Evolutionary conservation across 2,329 filamentous ascomycete genomes (phyloP).

Genomic region (Penicillium corylophilum): DNA sequence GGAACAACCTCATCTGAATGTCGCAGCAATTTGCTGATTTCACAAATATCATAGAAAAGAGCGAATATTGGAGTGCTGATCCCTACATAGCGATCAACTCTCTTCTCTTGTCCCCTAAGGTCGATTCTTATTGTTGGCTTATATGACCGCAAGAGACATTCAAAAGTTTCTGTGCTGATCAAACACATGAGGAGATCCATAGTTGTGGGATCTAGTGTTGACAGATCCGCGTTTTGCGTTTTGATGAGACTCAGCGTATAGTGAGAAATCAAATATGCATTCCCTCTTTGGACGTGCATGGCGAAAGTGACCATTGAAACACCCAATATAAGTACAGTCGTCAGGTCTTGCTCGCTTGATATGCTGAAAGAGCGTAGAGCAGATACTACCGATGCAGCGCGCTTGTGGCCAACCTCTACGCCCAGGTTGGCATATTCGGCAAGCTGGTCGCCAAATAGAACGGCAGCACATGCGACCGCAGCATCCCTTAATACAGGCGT

Average conservation of each 20-base stretch:
- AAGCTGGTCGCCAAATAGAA: constrained; percentile 12
- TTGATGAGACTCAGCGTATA: constrained; percentile 15
- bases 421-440: constrained; percentile 3
- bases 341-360: constrained; percentile 7
- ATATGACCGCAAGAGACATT: constrained; percentile 14
- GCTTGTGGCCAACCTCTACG: constrained; percentile 10
- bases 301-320: constrained; percentile 19
- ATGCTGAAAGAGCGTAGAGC: constrained; percentile 12
- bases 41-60: constrained; percentile 14
- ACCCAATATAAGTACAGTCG: constrained; percentile 9
- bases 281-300: constrained; percentile 19
- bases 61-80: constrained; percentile 11
- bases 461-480: constrained; percentile 15
- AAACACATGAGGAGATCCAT: constrained; percentile 19
- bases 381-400: constrained; percentile 16
- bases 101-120: not conserved
- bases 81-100: constrained; percentile 17
- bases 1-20: not conserved
- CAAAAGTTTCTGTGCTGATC: constrained; percentile 16
- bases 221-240: constrained; percentile 1
- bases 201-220: not conserved
- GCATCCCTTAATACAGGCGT: constrained; percentile 12
- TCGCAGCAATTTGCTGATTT: not conserved
- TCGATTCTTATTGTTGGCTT: constrained; percentile 11
- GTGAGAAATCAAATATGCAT: constrained; percentile 13